Percentiles rank a stretch among this genome's conserved stretches.
These are phyloP conservation scores for Clathrospora elynae DNA, from an alignment of 2,329 filamentous ascomycete species.

Conservation along the genomic window DNA sequence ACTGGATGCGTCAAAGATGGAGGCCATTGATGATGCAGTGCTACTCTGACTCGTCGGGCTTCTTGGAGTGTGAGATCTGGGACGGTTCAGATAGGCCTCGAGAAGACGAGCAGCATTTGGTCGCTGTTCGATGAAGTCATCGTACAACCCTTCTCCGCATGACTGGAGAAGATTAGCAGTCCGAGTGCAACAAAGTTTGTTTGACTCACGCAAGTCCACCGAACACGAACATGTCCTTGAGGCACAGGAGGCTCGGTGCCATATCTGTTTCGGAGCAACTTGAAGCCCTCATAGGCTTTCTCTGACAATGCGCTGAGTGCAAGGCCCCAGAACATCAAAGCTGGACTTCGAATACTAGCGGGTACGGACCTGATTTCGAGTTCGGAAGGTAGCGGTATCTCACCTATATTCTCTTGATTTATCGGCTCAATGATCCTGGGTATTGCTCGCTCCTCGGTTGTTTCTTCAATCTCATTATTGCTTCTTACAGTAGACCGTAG, in stretches of 20 bases:
- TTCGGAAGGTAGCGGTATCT: constrained; percentile 30
- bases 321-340: constrained; percentile 28
- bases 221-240: constrained; percentile 39
- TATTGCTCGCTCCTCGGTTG: background rate
- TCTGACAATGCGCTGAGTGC: constrained; percentile 30
- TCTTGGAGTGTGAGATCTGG: constrained; percentile 31
- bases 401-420: constrained; percentile 17
- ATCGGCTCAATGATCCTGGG: constrained; percentile 25
- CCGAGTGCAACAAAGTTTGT: background rate
- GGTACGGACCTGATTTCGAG: constrained; percentile 27
- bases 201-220: constrained; percentile 44
- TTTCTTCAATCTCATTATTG: background rate
- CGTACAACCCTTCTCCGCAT: constrained; percentile 44
- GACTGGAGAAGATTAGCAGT: constrained; percentile 22
- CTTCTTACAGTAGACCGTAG: constrained; percentile 13
- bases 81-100: constrained; percentile 47
- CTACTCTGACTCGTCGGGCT: constrained; percentile 30
- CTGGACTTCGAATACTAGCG: constrained; percentile 11
- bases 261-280: constrained; percentile 27
- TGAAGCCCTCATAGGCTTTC: constrained; percentile 25
- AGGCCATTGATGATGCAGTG: constrained; percentile 34
- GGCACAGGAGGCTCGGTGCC: constrained; percentile 40
- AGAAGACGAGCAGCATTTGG: constrained; percentile 48
- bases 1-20: constrained; percentile 35
- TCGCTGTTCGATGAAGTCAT: constrained; percentile 48